Percentiles rank a stretch among this genome's conserved stretches.
phyloP scores from a whole-genome alignment of 179 eudicot species.

The Spergularia azorica region DNA sequence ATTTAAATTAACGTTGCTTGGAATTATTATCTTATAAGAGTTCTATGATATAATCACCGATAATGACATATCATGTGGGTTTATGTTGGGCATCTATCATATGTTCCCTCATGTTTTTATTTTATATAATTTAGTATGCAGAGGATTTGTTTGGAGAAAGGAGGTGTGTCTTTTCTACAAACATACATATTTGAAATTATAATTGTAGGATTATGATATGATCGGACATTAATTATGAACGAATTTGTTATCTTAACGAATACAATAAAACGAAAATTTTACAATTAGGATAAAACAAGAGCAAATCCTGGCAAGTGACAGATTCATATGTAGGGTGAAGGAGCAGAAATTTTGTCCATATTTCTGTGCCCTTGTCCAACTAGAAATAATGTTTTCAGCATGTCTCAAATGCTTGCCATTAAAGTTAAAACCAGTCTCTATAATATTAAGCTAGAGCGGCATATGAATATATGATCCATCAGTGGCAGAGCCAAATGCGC shows the following conservation, averaged over 20 bases:
- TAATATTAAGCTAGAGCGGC: too few species aligned
- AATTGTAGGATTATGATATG: slow-evolving; percentile 8
- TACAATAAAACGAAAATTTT: slow-evolving; percentile 12
- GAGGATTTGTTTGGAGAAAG: slow-evolving; percentile 15
- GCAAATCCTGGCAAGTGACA: slow-evolving; percentile 16
- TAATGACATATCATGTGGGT: slow-evolving; percentile 28
- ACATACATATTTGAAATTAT: neutral
- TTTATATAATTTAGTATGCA: slow-evolving; percentile 5
- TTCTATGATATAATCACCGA: neutral
- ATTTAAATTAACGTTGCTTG: too few species aligned
- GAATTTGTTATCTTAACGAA: slow-evolving; percentile 14
- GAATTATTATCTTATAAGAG: neutral
- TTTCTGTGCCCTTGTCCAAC: neutral
- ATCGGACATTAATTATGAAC: slow-evolving; percentile 18
- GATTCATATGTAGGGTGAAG: slow-evolving; percentile 20
- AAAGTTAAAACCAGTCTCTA: too few species aligned
- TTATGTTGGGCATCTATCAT: slow-evolving; percentile 10
- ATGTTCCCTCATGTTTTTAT: slow-evolving; percentile 17
- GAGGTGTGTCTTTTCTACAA: slow-evolving; percentile 23
- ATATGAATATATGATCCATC: too few species aligned
- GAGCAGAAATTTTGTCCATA: neutral
- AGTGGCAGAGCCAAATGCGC: too few species aligned
- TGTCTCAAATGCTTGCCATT: too few species aligned
- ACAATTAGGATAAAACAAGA: slow-evolving; percentile 15
- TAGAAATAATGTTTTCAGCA: too few species aligned